Base-by-base conservation (phyloP, 2,329 filamentous ascomycete species). In the Calycina herbarum region DNA sequence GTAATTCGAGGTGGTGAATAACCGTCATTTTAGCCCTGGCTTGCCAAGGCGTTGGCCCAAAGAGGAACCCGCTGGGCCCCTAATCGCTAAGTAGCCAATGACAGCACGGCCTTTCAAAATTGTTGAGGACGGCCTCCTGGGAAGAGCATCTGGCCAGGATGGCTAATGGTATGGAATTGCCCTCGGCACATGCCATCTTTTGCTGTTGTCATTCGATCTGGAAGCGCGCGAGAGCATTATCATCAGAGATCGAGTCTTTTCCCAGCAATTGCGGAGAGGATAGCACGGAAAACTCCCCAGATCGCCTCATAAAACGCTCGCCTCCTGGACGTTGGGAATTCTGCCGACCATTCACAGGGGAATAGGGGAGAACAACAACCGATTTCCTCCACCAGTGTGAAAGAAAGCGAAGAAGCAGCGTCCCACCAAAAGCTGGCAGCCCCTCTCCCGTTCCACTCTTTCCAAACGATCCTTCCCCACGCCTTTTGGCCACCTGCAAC, bases 381-480 rank as follows among this genome's bases (percentile, higher is more conserved):
- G 20, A 11, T 24, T 20, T 20, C 20, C 20, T 20, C 20, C 20
- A 29, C 27, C 27, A 29, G 24, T 10, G 17, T 29, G 20, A 51
- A 24, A 8, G 10, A 33, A 17, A 57, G n/a, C 15, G 11, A 38
- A 2, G 33, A 20, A 45, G 7, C 13, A 15, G 20, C 38, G 38
- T 63, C 61, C 61, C 61, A 63, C 61, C 61, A 57, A 63, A 63
- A 63, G 20, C 27, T 33, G 45, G 24, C 15, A 59, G 24, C 17
- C 33, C 42, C 51, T 15, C 54, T 48, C 61, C 48, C 24, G 20
- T 38, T 42, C 42, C 61, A 40, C 48, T 54, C 24, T 24, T 13
- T 54, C 20, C 48, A 58, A 63, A 58, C 51, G 45, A 24, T 51
- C 59, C 59, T 51, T 68, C 59, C 66, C 66, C 64, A 62, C 61